Evolutionary conservation across 768 basidiomycete genomes (phyloP).

Genomic region (Mycena floridula): DNA sequence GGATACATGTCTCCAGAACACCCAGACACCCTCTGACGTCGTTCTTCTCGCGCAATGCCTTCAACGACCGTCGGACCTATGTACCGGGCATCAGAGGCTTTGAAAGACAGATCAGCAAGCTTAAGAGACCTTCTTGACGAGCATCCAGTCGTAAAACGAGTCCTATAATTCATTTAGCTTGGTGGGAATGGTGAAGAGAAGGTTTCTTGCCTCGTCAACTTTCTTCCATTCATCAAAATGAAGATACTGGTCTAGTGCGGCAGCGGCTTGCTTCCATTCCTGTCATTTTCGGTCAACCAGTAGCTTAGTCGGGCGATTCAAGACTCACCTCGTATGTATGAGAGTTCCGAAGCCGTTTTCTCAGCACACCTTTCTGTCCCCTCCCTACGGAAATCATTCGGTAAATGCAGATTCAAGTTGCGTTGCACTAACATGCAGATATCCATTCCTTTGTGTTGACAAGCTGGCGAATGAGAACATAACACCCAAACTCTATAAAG

Average conservation of each 20-base stretch:
- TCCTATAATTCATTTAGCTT: too few relatives aligned
- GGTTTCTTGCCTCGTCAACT: constrained; percentile 83
- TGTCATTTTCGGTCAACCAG: constrained; percentile 16
- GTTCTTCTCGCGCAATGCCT: constrained; percentile 60
- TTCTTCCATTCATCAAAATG: constrained; percentile 89
- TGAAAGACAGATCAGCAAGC: not conserved
- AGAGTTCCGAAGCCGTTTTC: constrained; percentile 70
- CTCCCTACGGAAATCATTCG: constrained; percentile 48
- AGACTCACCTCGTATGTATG: constrained; percentile 59
- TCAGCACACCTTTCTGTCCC: constrained; percentile 73
- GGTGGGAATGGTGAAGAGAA: too few relatives aligned
- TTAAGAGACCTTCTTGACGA: constrained; percentile 66
- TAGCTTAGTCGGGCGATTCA: not conserved
- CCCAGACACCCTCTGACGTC: constrained; percentile 86
- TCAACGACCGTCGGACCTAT: constrained; percentile 74
- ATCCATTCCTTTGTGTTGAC: constrained; percentile 95
- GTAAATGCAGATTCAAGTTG: not conserved
- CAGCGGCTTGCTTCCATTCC: constrained; percentile 87
- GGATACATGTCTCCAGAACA: constrained; percentile 85
- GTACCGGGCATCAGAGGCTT: not conserved
- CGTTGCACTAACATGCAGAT: constrained; percentile 63
- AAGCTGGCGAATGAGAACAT: constrained; percentile 82
- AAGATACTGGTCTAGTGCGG: constrained; percentile 72
- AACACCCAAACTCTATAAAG: constrained; percentile 75
- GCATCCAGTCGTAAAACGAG: too few relatives aligned